Conservation (phyloP, 2,329 filamentous ascomycete species). For the Paracoccidioides brasiliensis region DNA sequence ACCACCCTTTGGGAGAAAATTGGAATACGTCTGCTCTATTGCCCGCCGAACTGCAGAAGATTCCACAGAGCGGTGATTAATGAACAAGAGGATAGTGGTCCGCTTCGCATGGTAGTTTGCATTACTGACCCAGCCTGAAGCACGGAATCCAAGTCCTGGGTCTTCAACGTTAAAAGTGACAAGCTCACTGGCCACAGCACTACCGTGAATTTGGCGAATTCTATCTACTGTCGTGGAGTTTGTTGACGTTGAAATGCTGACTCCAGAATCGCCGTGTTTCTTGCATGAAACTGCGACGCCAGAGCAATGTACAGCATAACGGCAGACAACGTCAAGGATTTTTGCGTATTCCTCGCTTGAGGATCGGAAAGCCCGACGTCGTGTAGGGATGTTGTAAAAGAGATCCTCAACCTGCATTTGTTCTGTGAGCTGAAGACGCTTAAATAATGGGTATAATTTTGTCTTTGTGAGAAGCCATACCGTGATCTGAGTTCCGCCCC, state of each 20-base stretch:
- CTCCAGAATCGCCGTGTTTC: slow-evolving; percentile 79
- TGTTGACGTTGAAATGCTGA: slow-evolving; percentile 65
- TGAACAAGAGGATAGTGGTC: slow-evolving; percentile 78
- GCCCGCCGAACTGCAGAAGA: slow-evolving; percentile 79
- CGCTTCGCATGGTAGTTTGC: slow-evolving; percentile 92
- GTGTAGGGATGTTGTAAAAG: slow-evolving; percentile 89
- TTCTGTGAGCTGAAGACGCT: neutral
- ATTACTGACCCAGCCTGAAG: slow-evolving; percentile 70
- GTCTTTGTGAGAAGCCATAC: slow-evolving; percentile 28
- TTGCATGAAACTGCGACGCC: slow-evolving; percentile 95
- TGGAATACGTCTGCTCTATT: slow-evolving; percentile 76
- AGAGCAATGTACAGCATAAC: slow-evolving; percentile 82
- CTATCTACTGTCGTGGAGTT: slow-evolving; percentile 63
- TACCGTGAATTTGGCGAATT: slow-evolving; percentile 82
- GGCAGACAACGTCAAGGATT: slow-evolving; percentile 86
- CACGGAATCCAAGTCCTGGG: slow-evolving; percentile 69
- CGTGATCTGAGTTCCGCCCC: slow-evolving; percentile 84
- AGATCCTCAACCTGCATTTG: slow-evolving; percentile 62
- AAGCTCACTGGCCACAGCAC: slow-evolving; percentile 73
- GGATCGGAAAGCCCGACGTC: slow-evolving; percentile 79
- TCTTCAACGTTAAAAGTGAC: slow-evolving; percentile 62
- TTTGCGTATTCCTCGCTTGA: slow-evolving; percentile 93
- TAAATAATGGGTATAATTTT: neutral
- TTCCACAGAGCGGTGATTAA: slow-evolving; percentile 90
- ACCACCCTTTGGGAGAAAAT: slow-evolving; percentile 81